These are phyloP conservation scores for Yamadazyma ubonensis DNA, from an alignment of 805 yeast genomes.

Conservation along the genomic window DNA sequence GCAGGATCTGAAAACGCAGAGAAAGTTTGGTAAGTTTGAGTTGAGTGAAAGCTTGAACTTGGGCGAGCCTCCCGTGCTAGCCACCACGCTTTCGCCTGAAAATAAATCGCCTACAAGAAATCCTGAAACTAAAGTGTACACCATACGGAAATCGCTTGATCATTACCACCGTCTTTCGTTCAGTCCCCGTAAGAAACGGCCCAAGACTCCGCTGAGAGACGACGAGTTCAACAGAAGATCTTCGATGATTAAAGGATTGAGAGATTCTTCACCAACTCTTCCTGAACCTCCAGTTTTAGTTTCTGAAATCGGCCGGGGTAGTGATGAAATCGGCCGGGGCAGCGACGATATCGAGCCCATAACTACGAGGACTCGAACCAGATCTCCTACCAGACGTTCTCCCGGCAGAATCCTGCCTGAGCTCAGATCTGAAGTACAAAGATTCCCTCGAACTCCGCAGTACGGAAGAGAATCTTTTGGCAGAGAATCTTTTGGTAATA, in stretches of 20 bases:
- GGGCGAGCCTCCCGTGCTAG: conserved; percentile 21
- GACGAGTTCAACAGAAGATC: conserved; percentile 24
- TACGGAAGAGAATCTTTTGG: conserved; percentile 30
- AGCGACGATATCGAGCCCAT: too few species aligned
- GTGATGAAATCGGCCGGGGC: conserved; percentile 6
- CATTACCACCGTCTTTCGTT: conserved; percentile 29
- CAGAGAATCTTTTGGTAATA: conserved; percentile 3
- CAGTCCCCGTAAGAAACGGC: conserved; percentile 31
- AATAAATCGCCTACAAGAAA: conserved; percentile 16
- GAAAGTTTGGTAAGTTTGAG: conserved; percentile 15
- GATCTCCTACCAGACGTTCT: too few species aligned
- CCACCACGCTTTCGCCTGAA: conserved; percentile 11
- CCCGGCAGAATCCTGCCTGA: too few species aligned
- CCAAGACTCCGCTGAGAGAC: conserved; percentile 12
- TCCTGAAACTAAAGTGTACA: conserved; percentile 19
- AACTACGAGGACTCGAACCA: too few species aligned
- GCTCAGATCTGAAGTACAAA: conserved; percentile 23
- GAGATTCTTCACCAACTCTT: conserved; percentile 43
- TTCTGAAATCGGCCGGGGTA: conserved; percentile 31
- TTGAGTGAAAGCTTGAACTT: conserved; percentile 25
- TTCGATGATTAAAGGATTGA: conserved; percentile 33
- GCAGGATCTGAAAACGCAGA: conserved; percentile 3
- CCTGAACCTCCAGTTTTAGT: conserved; percentile 44
- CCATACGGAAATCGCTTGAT: conserved; percentile 32
- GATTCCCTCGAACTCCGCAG: conserved; percentile 50